Percentiles rank a stretch among this genome's conserved stretches.
Conservation (phyloP, 179 eudicot genomes). For the Beta lomatogona region DNA sequence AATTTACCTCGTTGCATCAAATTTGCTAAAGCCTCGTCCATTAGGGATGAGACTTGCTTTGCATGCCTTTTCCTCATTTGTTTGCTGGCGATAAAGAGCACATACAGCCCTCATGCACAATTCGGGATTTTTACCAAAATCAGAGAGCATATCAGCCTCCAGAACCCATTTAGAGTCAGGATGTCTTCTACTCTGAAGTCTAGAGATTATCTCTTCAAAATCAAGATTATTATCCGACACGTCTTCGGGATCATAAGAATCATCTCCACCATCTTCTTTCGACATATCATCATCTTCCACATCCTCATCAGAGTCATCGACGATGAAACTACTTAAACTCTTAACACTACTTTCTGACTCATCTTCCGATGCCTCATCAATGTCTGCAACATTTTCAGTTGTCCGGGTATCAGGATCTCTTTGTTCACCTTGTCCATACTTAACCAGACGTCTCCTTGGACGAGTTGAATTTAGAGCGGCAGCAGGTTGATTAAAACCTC, state of each 20-base stretch:
- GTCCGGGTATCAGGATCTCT: conserved; percentile 15
- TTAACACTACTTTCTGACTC: conserved; percentile 42
- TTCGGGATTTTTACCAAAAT: conserved; percentile 62
- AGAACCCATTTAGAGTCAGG: conserved; percentile 54
- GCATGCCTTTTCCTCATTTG: conserved; percentile 37
- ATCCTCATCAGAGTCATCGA: conserved; percentile 40
- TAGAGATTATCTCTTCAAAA: conserved; percentile 47
- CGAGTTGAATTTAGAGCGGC: neutral
- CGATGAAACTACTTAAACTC: conserved; percentile 63
- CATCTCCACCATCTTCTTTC: conserved; percentile 26
- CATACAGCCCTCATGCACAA: conserved; percentile 87
- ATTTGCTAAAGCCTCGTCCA: conserved; percentile 67
- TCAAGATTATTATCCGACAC: conserved; percentile 39
- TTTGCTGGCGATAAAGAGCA: conserved; percentile 75
- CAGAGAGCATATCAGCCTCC: conserved; percentile 84
- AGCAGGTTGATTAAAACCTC: conserved; percentile 9
- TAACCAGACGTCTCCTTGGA: conserved; percentile 30
- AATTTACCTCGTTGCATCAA: conserved; percentile 61
- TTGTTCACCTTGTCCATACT: conserved; percentile 15
- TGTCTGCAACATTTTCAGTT: conserved; percentile 15
- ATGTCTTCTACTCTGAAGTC: conserved; percentile 43
- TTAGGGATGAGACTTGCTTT: conserved; percentile 36
- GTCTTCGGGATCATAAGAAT: conserved; percentile 38
- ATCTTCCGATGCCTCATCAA: conserved; percentile 30
- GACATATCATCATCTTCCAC: conserved; percentile 26